Evolutionary conservation across 352 stramenopile genomes (phyloP).

Genomic region (Thalassiosira mediterranea): DNA sequence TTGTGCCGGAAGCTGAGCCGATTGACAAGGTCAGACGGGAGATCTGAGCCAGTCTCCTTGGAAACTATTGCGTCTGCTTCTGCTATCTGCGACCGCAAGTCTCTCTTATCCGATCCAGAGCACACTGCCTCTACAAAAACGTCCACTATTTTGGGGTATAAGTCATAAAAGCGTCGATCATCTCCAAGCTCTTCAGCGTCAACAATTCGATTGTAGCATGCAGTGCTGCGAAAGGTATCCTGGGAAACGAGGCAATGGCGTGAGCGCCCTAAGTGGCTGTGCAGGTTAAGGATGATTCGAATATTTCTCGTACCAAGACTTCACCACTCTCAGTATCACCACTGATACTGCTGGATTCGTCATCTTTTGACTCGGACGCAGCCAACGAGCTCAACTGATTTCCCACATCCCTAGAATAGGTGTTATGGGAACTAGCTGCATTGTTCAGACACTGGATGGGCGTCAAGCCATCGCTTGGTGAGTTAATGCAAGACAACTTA

Average conservation of each 20-base stretch:
- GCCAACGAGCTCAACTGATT: not conserved
- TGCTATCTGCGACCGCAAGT: conserved; percentile 1
- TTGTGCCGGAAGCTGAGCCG: conserved; percentile 18
- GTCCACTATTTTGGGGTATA: not conserved
- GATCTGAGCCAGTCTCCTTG: not conserved
- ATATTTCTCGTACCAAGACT: not conserved
- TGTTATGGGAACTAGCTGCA: no score
- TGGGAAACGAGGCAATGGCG: no score
- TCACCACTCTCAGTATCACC: not conserved
- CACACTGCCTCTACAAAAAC: conserved; percentile 9
- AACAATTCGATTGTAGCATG: not conserved
- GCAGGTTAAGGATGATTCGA: no score
- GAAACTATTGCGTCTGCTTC: conserved; percentile 1
- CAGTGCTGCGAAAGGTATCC: no score
- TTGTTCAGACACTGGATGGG: no score
- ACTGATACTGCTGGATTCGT: not conserved
- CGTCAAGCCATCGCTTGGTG: no score
- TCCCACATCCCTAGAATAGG: no score
- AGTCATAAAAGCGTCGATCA: conserved; percentile 8
- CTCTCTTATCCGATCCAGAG: not conserved
- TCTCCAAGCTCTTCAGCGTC: not conserved
- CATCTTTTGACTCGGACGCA: conserved; percentile 8
- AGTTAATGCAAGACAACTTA: no score
- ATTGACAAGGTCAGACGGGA: conserved; percentile 26
- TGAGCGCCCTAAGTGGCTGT: no score